Evolutionary conservation across 2,329 filamentous ascomycete species (phyloP).

Genomic region (Hawksworthiomyces lignivorus): DNA sequence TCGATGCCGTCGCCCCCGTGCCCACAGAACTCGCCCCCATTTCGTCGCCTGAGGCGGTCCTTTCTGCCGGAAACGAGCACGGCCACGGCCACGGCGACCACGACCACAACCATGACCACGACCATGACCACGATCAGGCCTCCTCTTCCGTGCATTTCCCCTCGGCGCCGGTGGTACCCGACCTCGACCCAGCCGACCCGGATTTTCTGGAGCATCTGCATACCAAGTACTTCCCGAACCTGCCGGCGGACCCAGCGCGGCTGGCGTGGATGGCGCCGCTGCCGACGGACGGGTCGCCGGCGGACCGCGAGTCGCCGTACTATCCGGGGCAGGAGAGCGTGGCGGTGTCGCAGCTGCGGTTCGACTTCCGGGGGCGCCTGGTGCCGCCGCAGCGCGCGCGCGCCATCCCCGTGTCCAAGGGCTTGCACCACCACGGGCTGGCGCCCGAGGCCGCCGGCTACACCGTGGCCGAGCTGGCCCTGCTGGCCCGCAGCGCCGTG

Average conservation of each 20-base stretch:
- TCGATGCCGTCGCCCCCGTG: too few species aligned
- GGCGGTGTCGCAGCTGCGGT: slow-evolving; percentile 71
- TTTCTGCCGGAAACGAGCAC: too few species aligned
- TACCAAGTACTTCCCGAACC: slow-evolving; percentile 85
- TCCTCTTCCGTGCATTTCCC: slow-evolving; percentile 52
- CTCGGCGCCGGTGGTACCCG: slow-evolving; percentile 44
- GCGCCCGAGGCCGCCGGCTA: slow-evolving; percentile 93
- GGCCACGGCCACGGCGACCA: slow-evolving; percentile 2
- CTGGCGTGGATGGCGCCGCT: slow-evolving; percentile 84
- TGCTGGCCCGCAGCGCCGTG: slow-evolving; percentile 71
- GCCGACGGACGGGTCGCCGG: slow-evolving; percentile 54
- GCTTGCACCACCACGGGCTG: slow-evolving; percentile 87
- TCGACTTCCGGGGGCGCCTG: slow-evolving; percentile 76
- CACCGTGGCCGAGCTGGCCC: slow-evolving; percentile 78
- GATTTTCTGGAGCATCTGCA: slow-evolving; percentile 80
- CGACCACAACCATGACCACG: slow-evolving; percentile 19
- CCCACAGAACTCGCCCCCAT: too few species aligned
- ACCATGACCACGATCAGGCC: slow-evolving; percentile 12
- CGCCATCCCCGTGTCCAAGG: slow-evolving; percentile 65
- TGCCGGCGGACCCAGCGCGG: slow-evolving; percentile 75
- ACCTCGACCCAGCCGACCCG: slow-evolving; percentile 75
- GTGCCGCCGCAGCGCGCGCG: slow-evolving; percentile 70
- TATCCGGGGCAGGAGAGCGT: slow-evolving; percentile 67
- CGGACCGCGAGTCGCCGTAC: slow-evolving; percentile 68
- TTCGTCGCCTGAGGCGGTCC: slow-evolving; percentile 17